Conservation (phyloP, 495 filamentous ascomycete genomes). For the Poronia punctata region DNA sequence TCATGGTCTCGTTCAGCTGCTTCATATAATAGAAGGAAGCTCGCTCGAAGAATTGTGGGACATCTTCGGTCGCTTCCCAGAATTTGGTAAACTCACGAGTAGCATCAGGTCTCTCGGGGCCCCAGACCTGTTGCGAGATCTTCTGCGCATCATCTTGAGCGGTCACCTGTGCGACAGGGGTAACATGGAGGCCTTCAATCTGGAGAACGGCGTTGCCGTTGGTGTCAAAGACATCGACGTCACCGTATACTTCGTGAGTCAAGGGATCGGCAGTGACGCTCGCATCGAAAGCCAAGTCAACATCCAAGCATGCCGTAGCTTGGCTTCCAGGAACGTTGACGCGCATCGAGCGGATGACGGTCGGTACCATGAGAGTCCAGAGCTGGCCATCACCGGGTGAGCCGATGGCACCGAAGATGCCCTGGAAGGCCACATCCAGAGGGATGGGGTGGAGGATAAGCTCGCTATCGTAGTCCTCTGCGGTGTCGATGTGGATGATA, state of each 20-base stretch:
- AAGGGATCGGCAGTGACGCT: constrained; percentile 13
- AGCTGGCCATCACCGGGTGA: constrained; percentile 12
- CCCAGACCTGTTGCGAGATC: constrained; percentile 7
- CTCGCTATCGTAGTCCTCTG: background rate
- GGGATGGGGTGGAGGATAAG: constrained; percentile 18
- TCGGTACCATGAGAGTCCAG: constrained; percentile 10
- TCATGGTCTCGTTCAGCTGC: constrained; percentile 11
- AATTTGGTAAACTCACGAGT: constrained; percentile 9
- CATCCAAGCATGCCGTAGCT: background rate
- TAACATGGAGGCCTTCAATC: constrained; percentile 20
- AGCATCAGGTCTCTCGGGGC: constrained; percentile 2
- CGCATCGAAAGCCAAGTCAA: background rate
- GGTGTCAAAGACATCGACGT: constrained; percentile 18
- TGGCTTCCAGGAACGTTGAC: constrained; percentile 4
- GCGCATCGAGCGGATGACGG: constrained; percentile 4
- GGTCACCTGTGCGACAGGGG: constrained; percentile 2
- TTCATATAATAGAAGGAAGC: constrained; percentile 13
- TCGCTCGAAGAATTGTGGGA: constrained; percentile 5
- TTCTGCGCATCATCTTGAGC: constrained; percentile 5
- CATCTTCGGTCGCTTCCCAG: constrained; percentile 8
- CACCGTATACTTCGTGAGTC: constrained; percentile 12
- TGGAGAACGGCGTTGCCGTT: constrained; percentile 17
- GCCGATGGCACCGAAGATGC: constrained; percentile 13
- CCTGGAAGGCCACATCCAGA: constrained; percentile 17
- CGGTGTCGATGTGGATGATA: background rate